Conservation (phyloP, 1,139 yeast genomes). For the Lodderomyces pseudojiufengensis region DNA sequence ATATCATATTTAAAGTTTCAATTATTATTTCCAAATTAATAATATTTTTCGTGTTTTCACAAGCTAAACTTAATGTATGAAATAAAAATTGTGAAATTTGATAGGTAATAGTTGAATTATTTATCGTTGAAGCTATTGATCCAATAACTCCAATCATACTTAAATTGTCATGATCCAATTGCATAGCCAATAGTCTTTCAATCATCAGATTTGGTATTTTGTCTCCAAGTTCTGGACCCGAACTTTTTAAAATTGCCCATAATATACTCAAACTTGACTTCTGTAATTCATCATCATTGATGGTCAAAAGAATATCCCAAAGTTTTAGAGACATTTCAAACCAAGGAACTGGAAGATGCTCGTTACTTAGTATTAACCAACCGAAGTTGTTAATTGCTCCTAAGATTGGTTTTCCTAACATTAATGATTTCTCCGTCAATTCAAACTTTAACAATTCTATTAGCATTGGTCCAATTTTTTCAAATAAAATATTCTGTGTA, state of each 20-base stretch:
- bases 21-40: constrained; percentile 40
- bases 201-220: constrained; percentile 26
- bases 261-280: constrained; percentile 52
- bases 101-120: constrained; percentile 43
- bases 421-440: constrained; percentile 21
- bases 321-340: constrained; percentile 24
- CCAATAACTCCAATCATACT: constrained; percentile 53
- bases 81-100: constrained; percentile 47
- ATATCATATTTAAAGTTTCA: constrained; percentile 62
- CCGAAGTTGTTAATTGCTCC: constrained; percentile 67
- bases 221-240: constrained; percentile 30
- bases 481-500: constrained; percentile 25
- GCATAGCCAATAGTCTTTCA: constrained; percentile 20
- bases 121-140: constrained; percentile 47
- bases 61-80: constrained; percentile 20
- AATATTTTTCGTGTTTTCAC: constrained; percentile 17
- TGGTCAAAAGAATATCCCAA: constrained; percentile 33
- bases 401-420: constrained; percentile 51
- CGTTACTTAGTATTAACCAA: constrained; percentile 46
- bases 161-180: constrained; percentile 16
- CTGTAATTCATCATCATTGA: constrained; percentile 26
- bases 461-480: constrained; percentile 38
- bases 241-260: constrained; percentile 56
- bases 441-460: constrained; percentile 35
- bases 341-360: constrained; percentile 37